These are phyloP conservation scores for Heterobasidion annosum DNA, from an alignment of 1,284 basidiomycete genomes.

Conservation along the genomic window DNA sequence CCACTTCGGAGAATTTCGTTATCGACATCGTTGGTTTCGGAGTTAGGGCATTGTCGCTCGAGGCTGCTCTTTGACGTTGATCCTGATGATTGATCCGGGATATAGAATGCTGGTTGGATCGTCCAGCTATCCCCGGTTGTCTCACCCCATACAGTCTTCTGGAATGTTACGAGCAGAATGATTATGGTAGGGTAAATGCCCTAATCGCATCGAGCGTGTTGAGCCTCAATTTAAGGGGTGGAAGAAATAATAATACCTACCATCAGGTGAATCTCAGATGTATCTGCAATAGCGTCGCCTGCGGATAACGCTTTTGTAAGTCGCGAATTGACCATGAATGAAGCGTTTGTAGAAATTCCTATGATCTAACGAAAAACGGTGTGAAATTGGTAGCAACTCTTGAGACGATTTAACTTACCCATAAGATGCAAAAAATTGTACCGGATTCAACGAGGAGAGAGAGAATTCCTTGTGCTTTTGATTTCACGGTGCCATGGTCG, in stretches of 20 bases:
- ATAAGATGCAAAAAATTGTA: background rate
- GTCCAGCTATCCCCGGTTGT: too few relatives aligned
- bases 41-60: too few relatives aligned
- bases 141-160: background rate
- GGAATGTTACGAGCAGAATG: background rate
- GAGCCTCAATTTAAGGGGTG: background rate
- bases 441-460: background rate
- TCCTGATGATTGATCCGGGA: background rate
- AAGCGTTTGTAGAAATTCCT: background rate
- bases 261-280: too few relatives aligned
- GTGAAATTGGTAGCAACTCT: too few relatives aligned
- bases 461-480: background rate
- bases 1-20: too few relatives aligned
- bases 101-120: background rate
- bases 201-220: background rate
- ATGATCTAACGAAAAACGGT: background rate
- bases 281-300: too few relatives aligned
- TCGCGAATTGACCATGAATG: background rate
- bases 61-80: background rate
- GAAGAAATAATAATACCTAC: background rate
- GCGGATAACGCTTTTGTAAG: background rate
- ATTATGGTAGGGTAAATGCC: background rate
- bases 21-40: too few relatives aligned
- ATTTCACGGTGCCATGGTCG: background rate
- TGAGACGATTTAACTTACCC: background rate